phyloP scores from a whole-genome alignment of 2,329 filamentous ascomycete genomes.

The Arthroderma sp. region DNA sequence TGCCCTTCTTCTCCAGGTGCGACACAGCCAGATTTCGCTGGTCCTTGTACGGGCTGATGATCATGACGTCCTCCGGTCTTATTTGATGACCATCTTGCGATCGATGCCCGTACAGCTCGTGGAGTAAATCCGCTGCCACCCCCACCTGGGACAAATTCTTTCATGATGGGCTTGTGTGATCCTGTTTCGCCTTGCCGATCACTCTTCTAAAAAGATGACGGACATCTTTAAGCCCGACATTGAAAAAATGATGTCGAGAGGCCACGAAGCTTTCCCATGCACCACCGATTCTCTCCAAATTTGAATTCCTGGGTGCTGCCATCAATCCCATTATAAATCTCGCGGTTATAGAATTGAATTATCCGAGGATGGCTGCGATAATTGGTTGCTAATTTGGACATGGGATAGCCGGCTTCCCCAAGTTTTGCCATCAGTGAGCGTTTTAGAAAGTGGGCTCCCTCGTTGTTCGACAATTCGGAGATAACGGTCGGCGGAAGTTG shows the following conservation, averaged over 20 bases:
- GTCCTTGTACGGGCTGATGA: constrained; percentile 1
- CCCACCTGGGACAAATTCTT: neutral
- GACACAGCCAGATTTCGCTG: neutral
- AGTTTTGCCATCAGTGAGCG: constrained; percentile 3
- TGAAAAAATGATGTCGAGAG: neutral
- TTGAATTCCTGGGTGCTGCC: neutral
- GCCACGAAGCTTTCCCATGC: neutral
- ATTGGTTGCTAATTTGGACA: neutral
- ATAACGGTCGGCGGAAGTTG: constrained; percentile 9
- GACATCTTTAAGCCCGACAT: neutral
- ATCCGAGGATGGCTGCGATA: neutral
- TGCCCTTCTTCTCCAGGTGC: neutral
- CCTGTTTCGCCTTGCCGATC: neutral
- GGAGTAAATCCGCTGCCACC: neutral
- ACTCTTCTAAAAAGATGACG: neutral
- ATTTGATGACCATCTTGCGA: neutral
- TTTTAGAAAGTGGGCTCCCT: constrained; percentile 5
- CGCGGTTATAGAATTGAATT: neutral
- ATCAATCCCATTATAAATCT: neutral
- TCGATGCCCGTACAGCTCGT: neutral
- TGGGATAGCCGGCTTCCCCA: neutral
- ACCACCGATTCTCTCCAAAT: neutral
- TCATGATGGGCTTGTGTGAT: neutral
- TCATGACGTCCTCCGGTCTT: neutral
- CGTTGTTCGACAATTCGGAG: constrained; percentile 5